Base-by-base conservation (phyloP, 129 eudicot genomes). In the Calendula officinalis region DNA sequence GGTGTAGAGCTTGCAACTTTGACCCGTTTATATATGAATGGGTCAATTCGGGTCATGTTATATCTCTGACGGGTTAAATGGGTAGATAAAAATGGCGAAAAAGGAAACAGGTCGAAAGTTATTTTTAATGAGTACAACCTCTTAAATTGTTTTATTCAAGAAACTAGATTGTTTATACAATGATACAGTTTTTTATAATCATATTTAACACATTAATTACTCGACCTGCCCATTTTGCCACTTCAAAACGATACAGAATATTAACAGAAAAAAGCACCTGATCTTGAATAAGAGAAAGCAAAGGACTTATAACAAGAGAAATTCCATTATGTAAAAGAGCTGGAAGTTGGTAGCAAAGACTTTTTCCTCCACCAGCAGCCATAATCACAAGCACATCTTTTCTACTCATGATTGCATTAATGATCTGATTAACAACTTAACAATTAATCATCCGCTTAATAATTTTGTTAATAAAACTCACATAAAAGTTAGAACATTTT, bases 311-410 rank as follows among this genome's bases (percentile, higher is more conserved):
- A 49, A 94, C 89, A 49, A 94, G 96, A 50, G 95, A 80, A 60
- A 94, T 82, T 38, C 99, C 99, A 37, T 74, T 63, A 49, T 73
- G 82, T 60, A 94, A 81, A 80, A 94, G 62, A 67, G 99, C 99
- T 6, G 99, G 99, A 81, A 94, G 99, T 76, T 94, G 99, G 78
- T 94, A 94, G 81, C 99, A 94, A 35, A 94, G 90, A 45, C 99
- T 94, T 82, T 94, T 94, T 66, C 99, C 99, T 63, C 99, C 99
- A 60, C 99, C 99, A 70, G 99, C 99, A 51, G 99, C 99, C 99
- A 94, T 94, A 59, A 94, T 94, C 52, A 94, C 99, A 72, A 94
- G 78, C 63, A 94, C 96, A 71, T 94, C 96, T 69, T 90, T 94
- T 53, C 81, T 82, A 52, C 96, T 88, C 99, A 94, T 88, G 74